phyloP scores from a whole-genome alignment of 192 early-diverging fungal genomes.

The Backusella tarrabulga region DNA sequence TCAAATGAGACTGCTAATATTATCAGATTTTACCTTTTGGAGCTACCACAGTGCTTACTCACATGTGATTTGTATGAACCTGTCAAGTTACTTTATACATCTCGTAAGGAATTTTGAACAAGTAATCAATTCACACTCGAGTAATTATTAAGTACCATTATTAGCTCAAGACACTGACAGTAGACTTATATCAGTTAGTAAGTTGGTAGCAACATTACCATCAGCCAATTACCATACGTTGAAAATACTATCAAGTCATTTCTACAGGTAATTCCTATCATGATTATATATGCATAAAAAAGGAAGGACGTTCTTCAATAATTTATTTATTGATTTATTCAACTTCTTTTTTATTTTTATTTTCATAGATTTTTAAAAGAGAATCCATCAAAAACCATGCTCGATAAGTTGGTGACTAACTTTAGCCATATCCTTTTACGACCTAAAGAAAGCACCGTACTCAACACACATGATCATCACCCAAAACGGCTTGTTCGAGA shows the following conservation, averaged over 20 bases:
- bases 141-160: not conserved
- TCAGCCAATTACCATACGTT: constrained; percentile 47
- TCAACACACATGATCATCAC: constrained; percentile 47
- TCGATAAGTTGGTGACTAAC: constrained; percentile 30
- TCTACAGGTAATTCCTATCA: constrained; percentile 9
- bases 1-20: constrained; percentile 53
- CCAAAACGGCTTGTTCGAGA: constrained; percentile 46
- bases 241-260: constrained; percentile 34
- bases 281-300: not conserved
- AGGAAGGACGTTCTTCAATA: not conserved
- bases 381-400: constrained; percentile 27
- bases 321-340: too few species aligned
- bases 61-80: constrained; percentile 70
- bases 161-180: not conserved
- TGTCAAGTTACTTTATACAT: constrained; percentile 60
- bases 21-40: constrained; percentile 66
- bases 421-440: constrained; percentile 47
- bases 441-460: constrained; percentile 36
- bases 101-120: constrained; percentile 33
- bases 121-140: not conserved
- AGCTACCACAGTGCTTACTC: constrained; percentile 65
- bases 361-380: not conserved
- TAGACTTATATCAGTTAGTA: constrained; percentile 43
- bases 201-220: constrained; percentile 43
- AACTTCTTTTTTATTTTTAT: not conserved